These are phyloP conservation scores for Phytophthora meadii DNA, from an alignment of 352 stramenopile genomes.

Conservation along the genomic window DNA sequence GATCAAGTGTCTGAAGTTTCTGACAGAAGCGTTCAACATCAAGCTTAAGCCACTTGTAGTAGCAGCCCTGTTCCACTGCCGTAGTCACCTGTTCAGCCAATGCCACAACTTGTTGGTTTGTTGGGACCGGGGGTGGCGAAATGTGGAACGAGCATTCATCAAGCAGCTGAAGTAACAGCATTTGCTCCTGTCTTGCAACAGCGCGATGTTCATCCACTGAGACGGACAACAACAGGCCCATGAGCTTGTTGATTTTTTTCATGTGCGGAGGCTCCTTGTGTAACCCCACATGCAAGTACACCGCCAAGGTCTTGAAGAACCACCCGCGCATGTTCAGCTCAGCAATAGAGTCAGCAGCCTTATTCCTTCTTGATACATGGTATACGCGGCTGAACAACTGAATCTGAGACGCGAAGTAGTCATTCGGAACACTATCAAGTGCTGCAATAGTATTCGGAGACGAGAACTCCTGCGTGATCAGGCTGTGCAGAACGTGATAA, in stretches of 20 bases:
- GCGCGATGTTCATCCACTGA: conserved; percentile 18
- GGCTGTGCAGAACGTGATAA: conserved; percentile 69
- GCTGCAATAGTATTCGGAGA: conserved; percentile 53
- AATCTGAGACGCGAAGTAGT: conserved; percentile 76
- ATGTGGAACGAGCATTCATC: conserved; percentile 74
- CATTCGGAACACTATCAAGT: conserved; percentile 67
- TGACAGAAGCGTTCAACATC: conserved; percentile 79
- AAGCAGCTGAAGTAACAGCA: conserved; percentile 73
- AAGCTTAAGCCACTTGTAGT: conserved; percentile 87
- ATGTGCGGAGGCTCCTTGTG: conserved; percentile 76
- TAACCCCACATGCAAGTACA: conserved; percentile 79
- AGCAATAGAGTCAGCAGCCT: conserved; percentile 45
- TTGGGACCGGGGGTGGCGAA: conserved; percentile 61
- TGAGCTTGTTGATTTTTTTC: conserved; percentile 73
- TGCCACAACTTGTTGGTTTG: conserved; percentile 73
- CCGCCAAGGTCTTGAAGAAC: conserved; percentile 83
- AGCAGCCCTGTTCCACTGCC: conserved; percentile 59
- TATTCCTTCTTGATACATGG: conserved; percentile 48
- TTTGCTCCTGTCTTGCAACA: conserved; percentile 56
- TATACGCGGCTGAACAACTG: conserved; percentile 64
- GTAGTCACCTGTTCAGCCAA: conserved; percentile 71
- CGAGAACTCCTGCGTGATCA: conserved; percentile 77
- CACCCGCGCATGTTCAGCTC: conserved; percentile 84
- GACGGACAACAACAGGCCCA: conserved; percentile 57
- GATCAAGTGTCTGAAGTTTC: conserved; percentile 63